Base-by-base conservation (phyloP, 768 basidiomycete genomes). In the Tremella yokohamensis region DNA sequence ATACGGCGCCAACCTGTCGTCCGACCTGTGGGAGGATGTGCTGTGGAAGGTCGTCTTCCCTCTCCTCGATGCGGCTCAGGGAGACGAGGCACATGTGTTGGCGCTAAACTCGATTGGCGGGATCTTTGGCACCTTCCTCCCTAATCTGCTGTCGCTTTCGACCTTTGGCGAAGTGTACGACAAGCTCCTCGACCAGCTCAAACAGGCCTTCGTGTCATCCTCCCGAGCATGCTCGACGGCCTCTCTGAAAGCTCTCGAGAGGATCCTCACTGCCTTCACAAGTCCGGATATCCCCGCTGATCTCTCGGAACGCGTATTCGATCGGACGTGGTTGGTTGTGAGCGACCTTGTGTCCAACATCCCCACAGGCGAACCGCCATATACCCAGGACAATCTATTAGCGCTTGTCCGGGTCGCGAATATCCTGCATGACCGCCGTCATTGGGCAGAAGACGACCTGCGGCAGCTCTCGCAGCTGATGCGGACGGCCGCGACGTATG, bases 31-130 rank as follows among this genome's bases (percentile, higher is more conserved):
- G 94, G 84, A 87, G 40, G 84, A 89, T 53, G 90, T 90, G 59
- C 80, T 94, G n/a, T 91, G 89, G 87, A 85, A 86, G 71, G 83
- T 97, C 56, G 84, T 89, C 12, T 90, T 94, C 76, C 91, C 91
- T 7, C 79, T 98, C 2, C 77, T 96, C 20, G 62, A 66, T 40
- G 39, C 60, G 34, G 52, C 61, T 51, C 19, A 80, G 87, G 55
- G 89, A 86, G 88, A 90, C 70, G 91, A 94, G 61, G 89, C 89
- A 0, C 89, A 90, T 72, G 84, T 86, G 24, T 83, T 97, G 29
- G 89, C 90, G 0, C 77, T 96, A 48, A 83, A 87, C 49, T 92
- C 89, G 1, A 82, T 90, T 39, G 90, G 90, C 0, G 83, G 86
- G 0, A 86, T 97, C 56, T 85, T 94, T 73, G 82, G 83, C 62